Evolutionary conservation across 2,329 filamentous ascomycete genomes (phyloP), one percentile per base, ranked within the genome.

Genomic region (Colletotrichum theobromicola): DNA sequence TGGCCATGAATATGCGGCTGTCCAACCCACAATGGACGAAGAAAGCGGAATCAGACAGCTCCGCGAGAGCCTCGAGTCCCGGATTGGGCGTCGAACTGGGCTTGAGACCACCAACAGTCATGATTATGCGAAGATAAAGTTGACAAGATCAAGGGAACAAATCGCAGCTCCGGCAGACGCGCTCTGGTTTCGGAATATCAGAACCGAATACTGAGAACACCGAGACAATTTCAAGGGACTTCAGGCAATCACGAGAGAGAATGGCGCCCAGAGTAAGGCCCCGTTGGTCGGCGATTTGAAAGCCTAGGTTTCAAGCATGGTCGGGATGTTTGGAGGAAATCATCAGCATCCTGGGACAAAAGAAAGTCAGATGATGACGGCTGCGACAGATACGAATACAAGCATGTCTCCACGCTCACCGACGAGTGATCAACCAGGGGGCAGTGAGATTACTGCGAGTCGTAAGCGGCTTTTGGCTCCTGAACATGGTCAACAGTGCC

Each of bases 251-350:
- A 61, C 28, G 30, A 35, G 18, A 30, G 57, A 21, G 32, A 34
- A 15, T 28, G 30, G 21, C 6, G 16, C 57, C 7, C 30, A 9
- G 24, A 26, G 24, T 42, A 24, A 16, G 15, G 32, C 9, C 42
- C 26, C 10, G 4, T 24, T 30, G 21, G 18, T 26, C 32, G 32
- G 15, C 61, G 50, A 30, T 60, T 66, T 5, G 50, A 32, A 21
- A 72, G 64, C 55, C n/a, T 67, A 4, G 64, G 64, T 15, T 53
- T 72, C 26, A 67, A 72, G 34, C 69, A 62, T 9, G 53, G 68
- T 32, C 68, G 68, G 26, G 61, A 67, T 9, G 62, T 57, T 5
- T 67, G 61, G 61, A 55, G 68, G 16, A 65, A 67, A n/a, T 15
- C 67, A 13, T 71, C 68, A 13, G 68, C 62, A 24, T 50, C 63